A percentile compares a stretch with the other conserved stretches of the same genome.
Evolutionary conservation across 805 yeast species (phyloP).

Genomic region (Saturnispora ahearnii): DNA sequence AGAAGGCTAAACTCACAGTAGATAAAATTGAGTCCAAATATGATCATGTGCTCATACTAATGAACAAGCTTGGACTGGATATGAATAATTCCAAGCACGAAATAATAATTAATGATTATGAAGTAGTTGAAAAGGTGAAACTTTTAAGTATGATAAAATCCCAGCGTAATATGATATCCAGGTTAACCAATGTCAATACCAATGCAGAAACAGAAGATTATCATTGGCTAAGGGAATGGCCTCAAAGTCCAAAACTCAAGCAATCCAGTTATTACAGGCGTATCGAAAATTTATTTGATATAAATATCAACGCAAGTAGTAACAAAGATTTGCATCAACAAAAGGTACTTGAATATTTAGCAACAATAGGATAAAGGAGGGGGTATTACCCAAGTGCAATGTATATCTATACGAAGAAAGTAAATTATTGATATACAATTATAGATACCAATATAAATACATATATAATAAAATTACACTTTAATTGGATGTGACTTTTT

Average conservation of each 20-base stretch:
- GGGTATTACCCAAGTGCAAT: too few species aligned
- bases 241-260: neutral
- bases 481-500: conserved; percentile 9
- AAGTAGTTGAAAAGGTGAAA: conserved; percentile 6
- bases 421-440: neutral
- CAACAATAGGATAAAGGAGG: neutral
- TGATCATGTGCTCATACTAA: neutral
- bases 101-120: conserved; percentile 6
- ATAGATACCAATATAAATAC: neutral
- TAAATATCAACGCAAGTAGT: neutral
- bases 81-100: neutral
- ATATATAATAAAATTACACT: neutral
- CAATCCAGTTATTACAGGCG: neutral
- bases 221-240: neutral
- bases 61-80: conserved; percentile 6
- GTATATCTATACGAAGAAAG: neutral
- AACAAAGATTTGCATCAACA: neutral
- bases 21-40: neutral
- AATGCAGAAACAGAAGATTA: neutral
- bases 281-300: neutral
- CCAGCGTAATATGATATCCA: conserved; percentile 11
- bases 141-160: conserved; percentile 8
- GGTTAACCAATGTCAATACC: neutral
- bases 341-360: neutral
- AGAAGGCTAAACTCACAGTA: neutral